Evolutionary conservation across 768 basidiomycete genomes (phyloP), one percentile per base, ranked within the genome.

Genomic region (Boletus rubescentipes): DNA sequence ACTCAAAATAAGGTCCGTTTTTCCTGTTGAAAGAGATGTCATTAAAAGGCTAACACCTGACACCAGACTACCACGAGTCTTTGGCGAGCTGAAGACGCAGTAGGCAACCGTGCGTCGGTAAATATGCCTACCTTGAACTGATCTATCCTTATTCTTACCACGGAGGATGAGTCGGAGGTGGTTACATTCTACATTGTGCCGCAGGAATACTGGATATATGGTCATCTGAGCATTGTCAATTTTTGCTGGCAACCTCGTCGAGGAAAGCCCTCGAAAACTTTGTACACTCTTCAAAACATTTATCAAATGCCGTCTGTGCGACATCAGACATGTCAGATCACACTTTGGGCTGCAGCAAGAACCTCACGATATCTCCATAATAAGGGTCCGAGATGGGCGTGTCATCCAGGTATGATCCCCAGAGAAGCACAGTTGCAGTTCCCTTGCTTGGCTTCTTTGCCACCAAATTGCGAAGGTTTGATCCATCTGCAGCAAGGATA

Each of bases 71-170:
- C 84, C 6, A 98, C 95, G 4, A 87, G 91, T 53, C 80, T 98
- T 21, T 98, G 95, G 95, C 87, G 85, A 63, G 82, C 89, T 9
- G 93, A 92, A 64, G 91, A 93, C 63, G 90, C 90, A 8, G 74
- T 89, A 47, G 83, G 84, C 41, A 89, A 77, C 61, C 83, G 85
- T 54, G 91, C 91, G n/a, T 81, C 90, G 5, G 89, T 91, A 15
- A 79, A 86, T 60, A 93, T 93, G 91, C 91, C 91, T 35, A 93
- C 89, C 23, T 82, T 89, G 64, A 69, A 82, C 30, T 69, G 50
- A 64, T 37, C 18, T 34, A 14, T 20, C 42, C 29, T 31, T 45
- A 46, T 51, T 15, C n/a, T 20, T 36, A 42, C 29, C 2, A 18
- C 30, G 35, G 46, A 43, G 42, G 43, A 39, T 47, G 37, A 35